Percentiles rank a stretch among this genome's conserved stretches.
These are phyloP conservation scores for Nicotiana obtusifolia DNA, from an alignment of 257 asterid genomes.

Conservation along the genomic window DNA sequence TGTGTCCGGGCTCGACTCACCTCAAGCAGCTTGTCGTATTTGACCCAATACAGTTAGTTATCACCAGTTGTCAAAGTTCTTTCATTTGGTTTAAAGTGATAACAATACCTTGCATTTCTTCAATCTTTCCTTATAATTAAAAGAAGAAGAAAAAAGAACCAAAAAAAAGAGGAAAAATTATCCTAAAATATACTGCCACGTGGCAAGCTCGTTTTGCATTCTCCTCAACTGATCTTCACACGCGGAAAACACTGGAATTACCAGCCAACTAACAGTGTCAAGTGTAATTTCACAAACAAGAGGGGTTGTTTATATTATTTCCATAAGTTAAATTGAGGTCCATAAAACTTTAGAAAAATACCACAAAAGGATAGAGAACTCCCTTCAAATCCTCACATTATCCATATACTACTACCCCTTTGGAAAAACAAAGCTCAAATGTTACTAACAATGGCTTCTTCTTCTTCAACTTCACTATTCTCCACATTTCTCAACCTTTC, in stretches of 20 bases:
- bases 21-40: too few relatives aligned
- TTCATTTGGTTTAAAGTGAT: too few relatives aligned
- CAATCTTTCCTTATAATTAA: too few relatives aligned
- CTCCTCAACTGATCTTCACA: neutral
- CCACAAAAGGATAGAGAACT: neutral
- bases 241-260: neutral
- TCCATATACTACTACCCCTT: constrained; percentile 12
- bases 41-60: too few relatives aligned
- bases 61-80: too few relatives aligned
- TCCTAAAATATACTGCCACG: too few relatives aligned
- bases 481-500: neutral
- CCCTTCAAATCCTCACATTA: neutral
- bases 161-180: too few relatives aligned
- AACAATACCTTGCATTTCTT: too few relatives aligned
- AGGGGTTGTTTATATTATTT: neutral
- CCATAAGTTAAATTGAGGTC: neutral
- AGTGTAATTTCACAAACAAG: neutral
- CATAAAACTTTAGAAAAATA: neutral
- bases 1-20: too few relatives aligned
- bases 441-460: constrained; percentile 22
- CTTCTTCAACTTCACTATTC: constrained; percentile 9
- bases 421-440: neutral
- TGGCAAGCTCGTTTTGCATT: too few relatives aligned
- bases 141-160: too few relatives aligned
- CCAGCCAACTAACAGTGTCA: neutral